Conservation (phyloP, 2,329 filamentous ascomycete genomes). For the Chaetomiaceae sp. region DNA sequence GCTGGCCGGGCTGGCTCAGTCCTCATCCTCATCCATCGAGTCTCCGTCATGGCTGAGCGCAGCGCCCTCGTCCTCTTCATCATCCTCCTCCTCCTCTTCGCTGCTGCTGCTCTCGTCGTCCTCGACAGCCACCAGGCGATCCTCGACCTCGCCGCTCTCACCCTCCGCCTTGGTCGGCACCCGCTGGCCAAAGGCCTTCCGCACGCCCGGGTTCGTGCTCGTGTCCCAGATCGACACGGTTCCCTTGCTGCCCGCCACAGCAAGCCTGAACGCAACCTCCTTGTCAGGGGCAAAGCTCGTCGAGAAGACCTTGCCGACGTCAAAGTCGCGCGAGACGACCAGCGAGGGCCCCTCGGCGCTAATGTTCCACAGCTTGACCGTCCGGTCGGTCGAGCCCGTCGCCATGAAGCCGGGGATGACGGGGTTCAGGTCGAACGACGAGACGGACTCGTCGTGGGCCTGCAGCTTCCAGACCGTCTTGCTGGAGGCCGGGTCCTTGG, state of each 20-base stretch:
- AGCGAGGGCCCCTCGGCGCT: slow-evolving; percentile 75
- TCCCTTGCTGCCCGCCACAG: slow-evolving; percentile 92
- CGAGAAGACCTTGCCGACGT: slow-evolving; percentile 92
- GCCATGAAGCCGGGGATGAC: slow-evolving; percentile 88
- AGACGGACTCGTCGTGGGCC: slow-evolving; percentile 88
- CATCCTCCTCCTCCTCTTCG: slow-evolving; percentile 49
- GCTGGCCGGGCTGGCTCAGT: background rate
- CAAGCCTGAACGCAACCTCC: slow-evolving; percentile 86
- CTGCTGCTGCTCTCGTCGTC: slow-evolving; percentile 64
- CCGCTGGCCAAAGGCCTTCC: slow-evolving; percentile 74
- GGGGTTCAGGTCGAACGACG: slow-evolving; percentile 87
- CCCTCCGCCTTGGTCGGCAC: slow-evolving; percentile 56
- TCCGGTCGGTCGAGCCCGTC: slow-evolving; percentile 90
- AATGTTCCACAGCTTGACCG: slow-evolving; percentile 96
- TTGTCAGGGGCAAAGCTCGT: slow-evolving; percentile 84
- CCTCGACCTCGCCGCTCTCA: slow-evolving; percentile 62
- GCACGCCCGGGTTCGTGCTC: slow-evolving; percentile 81
- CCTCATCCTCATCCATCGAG: slow-evolving; percentile 29
- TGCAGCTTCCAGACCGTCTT: slow-evolving; percentile 94
- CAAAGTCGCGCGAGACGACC: slow-evolving; percentile 86
- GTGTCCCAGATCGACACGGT: slow-evolving; percentile 95
- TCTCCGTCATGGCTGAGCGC: slow-evolving; percentile 41
- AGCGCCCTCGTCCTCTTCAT: slow-evolving; percentile 36
- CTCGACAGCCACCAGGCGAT: slow-evolving; percentile 72
- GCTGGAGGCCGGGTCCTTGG: slow-evolving; percentile 65